Conservation (phyloP, 1,284 basidiomycete genomes). For the Amylostereum areolatum region DNA sequence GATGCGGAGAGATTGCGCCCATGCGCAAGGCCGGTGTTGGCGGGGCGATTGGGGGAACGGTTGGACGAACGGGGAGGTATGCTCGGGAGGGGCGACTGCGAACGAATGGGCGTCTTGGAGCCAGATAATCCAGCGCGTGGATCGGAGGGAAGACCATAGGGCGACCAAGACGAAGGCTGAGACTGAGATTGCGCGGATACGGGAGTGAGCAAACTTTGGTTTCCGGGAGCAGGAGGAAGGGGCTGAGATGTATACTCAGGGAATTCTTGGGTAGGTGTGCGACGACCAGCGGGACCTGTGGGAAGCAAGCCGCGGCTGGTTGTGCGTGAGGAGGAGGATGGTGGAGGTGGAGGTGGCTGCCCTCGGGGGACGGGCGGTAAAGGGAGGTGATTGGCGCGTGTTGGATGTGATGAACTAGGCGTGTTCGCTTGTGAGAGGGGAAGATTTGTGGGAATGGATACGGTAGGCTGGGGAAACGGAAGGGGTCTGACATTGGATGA, state of each 20-base stretch:
- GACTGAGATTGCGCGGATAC: slow-evolving; percentile 26
- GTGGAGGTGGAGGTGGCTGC: slow-evolving; percentile 52
- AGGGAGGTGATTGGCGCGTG: slow-evolving; percentile 50
- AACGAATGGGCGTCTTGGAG: slow-evolving; percentile 35
- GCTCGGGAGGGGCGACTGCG: slow-evolving; percentile 51
- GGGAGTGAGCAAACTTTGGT: slow-evolving; percentile 41
- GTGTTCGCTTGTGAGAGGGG: slow-evolving; percentile 23
- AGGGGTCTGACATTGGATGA: slow-evolving; percentile 28
- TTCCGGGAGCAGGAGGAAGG: slow-evolving; percentile 43
- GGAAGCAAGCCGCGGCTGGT: slow-evolving; percentile 12
- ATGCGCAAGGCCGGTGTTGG: slow-evolving; percentile 28
- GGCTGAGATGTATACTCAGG: slow-evolving; percentile 47
- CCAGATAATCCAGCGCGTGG: slow-evolving; percentile 47
- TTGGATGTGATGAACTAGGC: slow-evolving; percentile 19
- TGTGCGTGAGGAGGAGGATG: slow-evolving; percentile 22
- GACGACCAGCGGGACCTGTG: slow-evolving; percentile 32
- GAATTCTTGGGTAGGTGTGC: slow-evolving; percentile 51
- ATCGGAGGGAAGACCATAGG: slow-evolving; percentile 54
- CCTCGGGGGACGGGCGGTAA: slow-evolving; percentile 60
- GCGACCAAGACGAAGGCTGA: slow-evolving; percentile 35
- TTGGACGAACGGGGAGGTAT: slow-evolving; percentile 28
- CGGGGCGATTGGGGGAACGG: slow-evolving; percentile 18
- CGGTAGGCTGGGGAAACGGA: slow-evolving; percentile 37
- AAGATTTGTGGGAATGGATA: slow-evolving; percentile 15
- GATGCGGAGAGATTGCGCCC: slow-evolving; percentile 44